A percentile compares a stretch with the other conserved stretches of the same genome.
These are phyloP conservation scores for Skeletonema grethae DNA, from an alignment of 108 stramenopile genomes.

Conservation along the genomic window DNA sequence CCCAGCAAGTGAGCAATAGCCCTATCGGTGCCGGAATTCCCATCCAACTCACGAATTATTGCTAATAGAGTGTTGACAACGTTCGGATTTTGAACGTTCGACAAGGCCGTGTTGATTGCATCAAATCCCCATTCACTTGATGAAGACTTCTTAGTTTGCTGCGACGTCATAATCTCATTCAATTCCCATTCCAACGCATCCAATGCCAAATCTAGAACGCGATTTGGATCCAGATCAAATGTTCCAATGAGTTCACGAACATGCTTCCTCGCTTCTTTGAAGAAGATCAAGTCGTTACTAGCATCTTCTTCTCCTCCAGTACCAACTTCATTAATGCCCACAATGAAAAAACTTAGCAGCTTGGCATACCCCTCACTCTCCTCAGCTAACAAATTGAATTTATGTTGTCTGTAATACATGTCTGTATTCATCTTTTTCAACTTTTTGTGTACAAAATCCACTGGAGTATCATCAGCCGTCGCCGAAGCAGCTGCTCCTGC, in stretches of 20 bases:
- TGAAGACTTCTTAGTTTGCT: background rate
- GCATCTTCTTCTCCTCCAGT: constrained; percentile 5
- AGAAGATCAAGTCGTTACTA: no score
- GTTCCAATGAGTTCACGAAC: constrained; percentile 75
- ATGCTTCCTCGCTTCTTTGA: constrained; percentile 1
- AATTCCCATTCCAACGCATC: constrained; percentile 79
- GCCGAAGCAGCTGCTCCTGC: background rate
- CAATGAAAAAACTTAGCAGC: constrained; percentile 50
- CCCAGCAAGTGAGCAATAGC: constrained; percentile 79
- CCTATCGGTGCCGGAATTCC: constrained; percentile 11
- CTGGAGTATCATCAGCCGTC: constrained; percentile 8
- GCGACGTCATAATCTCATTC: constrained; percentile 9
- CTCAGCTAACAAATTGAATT: constrained; percentile 92
- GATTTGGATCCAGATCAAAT: constrained; percentile 97
- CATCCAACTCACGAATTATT: constrained; percentile 58
- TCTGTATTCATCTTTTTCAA: constrained; percentile 84
- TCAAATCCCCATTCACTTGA: constrained; percentile 13
- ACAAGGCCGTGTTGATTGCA: constrained; percentile 7
- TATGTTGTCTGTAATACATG: constrained; percentile 88
- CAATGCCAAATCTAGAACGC: constrained; percentile 83
- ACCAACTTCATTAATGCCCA: background rate
- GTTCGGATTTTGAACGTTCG: background rate
- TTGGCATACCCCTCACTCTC: constrained; percentile 95
- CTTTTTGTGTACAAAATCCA: constrained; percentile 38
- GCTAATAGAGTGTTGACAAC: constrained; percentile 39